Percentiles rank a stretch among this genome's conserved stretches.
phyloP scores from a whole-genome alignment of 2,329 filamentous ascomycete genomes.

The Ophiosphaerella narmari region DNA sequence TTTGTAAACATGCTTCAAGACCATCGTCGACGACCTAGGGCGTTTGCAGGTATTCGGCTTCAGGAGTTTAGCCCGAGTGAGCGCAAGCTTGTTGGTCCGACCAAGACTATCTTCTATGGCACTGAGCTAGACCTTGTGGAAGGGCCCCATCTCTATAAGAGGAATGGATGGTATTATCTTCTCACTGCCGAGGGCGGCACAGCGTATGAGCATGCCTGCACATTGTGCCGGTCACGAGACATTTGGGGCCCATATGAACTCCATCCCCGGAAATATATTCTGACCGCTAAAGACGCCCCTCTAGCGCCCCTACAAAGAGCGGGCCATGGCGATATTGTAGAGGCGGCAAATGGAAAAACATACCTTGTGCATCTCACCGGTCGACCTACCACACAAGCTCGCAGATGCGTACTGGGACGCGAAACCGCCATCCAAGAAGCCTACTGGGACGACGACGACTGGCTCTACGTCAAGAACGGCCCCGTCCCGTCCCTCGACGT shows the following conservation, averaged over 20 bases:
- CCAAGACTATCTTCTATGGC: conserved; percentile 58
- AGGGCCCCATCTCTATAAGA: conserved; percentile 44
- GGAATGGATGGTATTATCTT: conserved; percentile 44
- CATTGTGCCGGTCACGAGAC: conserved; percentile 45
- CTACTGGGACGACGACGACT: conserved; percentile 64
- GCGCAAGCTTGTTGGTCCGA: conserved; percentile 59
- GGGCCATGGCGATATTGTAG: conserved; percentile 46
- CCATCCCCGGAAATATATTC: conserved; percentile 48
- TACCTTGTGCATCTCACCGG: conserved; percentile 43
- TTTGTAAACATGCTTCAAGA: conserved; percentile 46
- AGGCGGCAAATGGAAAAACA: conserved; percentile 38
- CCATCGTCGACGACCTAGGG: conserved; percentile 36
- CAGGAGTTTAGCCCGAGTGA: conserved; percentile 61
- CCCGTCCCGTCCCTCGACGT: conserved; percentile 51
- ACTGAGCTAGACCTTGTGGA: conserved; percentile 56
- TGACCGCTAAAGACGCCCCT: conserved; percentile 47
- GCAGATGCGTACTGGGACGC: conserved; percentile 43
- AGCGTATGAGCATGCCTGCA: conserved; percentile 46
- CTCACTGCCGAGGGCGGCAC: conserved; percentile 48
- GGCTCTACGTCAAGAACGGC: conserved; percentile 65
- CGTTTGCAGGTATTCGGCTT: conserved; percentile 62
- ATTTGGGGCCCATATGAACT: conserved; percentile 51
- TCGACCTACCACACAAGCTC: conserved; percentile 38
- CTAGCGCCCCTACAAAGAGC: conserved; percentile 39
- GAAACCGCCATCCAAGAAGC: conserved; percentile 59